Evolutionary conservation across 192 early-diverging fungal species (phyloP).

Genomic region (Backusella westeae): DNA sequence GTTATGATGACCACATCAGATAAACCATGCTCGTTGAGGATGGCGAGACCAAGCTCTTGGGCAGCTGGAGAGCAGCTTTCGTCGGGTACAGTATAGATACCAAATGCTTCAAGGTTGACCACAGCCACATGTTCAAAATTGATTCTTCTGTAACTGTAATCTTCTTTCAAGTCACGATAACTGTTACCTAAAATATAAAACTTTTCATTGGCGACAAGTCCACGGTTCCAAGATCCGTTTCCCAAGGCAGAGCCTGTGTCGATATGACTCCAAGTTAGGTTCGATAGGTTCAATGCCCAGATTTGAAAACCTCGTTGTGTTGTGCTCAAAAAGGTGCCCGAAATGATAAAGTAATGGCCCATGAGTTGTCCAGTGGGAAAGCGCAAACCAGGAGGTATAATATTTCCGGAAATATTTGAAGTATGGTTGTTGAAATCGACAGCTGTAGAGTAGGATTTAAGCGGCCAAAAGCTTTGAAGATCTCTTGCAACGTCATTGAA

Average conservation of each 20-base stretch:
- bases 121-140: slow-evolving; percentile 75
- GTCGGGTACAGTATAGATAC: slow-evolving; percentile 53
- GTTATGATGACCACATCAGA: slow-evolving; percentile 57
- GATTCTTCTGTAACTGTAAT: slow-evolving; percentile 74
- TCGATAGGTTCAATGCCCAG: slow-evolving; percentile 65
- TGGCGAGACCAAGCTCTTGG: slow-evolving; percentile 54
- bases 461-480: slow-evolving; percentile 65
- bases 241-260: slow-evolving; percentile 64
- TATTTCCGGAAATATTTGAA: slow-evolving; percentile 53
- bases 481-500: slow-evolving; percentile 74
- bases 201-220: slow-evolving; percentile 59
- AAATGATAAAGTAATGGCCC: slow-evolving; percentile 65
- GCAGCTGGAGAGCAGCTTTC: slow-evolving; percentile 46
- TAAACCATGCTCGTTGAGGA: slow-evolving; percentile 51
- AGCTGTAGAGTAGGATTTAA: slow-evolving; percentile 27
- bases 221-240: slow-evolving; percentile 78
- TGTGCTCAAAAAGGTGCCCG: slow-evolving; percentile 71
- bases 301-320: slow-evolving; percentile 65
- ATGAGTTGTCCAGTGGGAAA: slow-evolving; percentile 74
- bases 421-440: slow-evolving; percentile 65
- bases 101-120: slow-evolving; percentile 71
- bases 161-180: slow-evolving; percentile 65
- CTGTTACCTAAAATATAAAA: slow-evolving; percentile 74
- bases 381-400: slow-evolving; percentile 69
- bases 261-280: slow-evolving; percentile 63